Evolutionary conservation across 2,329 filamentous ascomycete genomes (phyloP), one percentile per base, ranked within the genome.

Genomic region (Rhinocladiella similis): DNA sequence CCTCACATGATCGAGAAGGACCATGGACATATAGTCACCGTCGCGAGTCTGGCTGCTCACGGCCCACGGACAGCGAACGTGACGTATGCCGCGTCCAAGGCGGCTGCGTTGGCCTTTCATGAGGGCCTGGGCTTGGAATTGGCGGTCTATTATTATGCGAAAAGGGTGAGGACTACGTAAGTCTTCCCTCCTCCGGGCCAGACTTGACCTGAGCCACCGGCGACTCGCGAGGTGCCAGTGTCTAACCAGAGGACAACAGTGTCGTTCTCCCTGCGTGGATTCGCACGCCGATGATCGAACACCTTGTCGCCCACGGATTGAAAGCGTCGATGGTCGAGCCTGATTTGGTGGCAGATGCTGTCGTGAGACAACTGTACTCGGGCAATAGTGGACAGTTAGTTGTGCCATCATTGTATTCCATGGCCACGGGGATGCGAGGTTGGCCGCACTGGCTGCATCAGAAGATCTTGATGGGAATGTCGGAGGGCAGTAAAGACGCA

Each of bases 1-100:
- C 87, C 88, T 0, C 67, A 73, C 61, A 87, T 91, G 80, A 71
- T 86, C 48, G 67, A 71, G 5, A 67, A 67, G 13, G 84, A 90
- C 73, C 87, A 90, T 72, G 87, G 88, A 57, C 88, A 88, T 79
- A 70, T 91, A 39, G 85, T 90, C 18, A 90, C 85, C 0, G 79
- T 91, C 18, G 83, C 88, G n/a, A 85, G 81, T 2, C 76, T 83
- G 42, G 85, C 87, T 0, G 80, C 80, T 7, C 88, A 82, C 72
- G 63, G 84, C 5, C 75, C 80, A 1, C 79, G 83, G 0, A 82
- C 86, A 3, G 79, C 79, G 63, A 82, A 89, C 77, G 80, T 85
- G 41, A 85, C 89, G 71, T 90, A 90, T 71, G 76, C 78, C 1
- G 78, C 83, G 4, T 81, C 79, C 61, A 90, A 90, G 72, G 82